Conservation (phyloP, 495 filamentous ascomycete species). For the Umbilicaria muhlenbergii region DNA sequence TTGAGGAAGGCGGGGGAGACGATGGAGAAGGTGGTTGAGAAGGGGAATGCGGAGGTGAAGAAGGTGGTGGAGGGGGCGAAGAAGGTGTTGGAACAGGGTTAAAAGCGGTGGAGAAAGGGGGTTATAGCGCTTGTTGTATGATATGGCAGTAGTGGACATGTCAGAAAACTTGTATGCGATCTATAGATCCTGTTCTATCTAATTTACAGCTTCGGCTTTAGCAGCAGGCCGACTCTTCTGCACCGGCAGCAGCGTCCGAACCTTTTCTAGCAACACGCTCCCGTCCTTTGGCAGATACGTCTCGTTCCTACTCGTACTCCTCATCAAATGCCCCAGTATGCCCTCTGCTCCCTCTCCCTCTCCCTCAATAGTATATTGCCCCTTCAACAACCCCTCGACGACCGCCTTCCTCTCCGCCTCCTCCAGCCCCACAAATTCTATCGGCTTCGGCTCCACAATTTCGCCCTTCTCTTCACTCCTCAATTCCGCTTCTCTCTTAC, state of each 20-base stretch:
- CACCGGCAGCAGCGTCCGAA: conserved; percentile 17
- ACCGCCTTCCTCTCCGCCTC: conserved; percentile 43
- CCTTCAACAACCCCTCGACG: conserved; percentile 56
- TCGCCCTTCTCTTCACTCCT: conserved; percentile 27
- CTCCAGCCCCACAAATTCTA: conserved; percentile 30
- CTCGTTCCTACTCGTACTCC: conserved; percentile 27
- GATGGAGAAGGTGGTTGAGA: conserved; percentile 14
- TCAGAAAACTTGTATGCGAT: conserved; percentile 7
- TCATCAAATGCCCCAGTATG: conserved; percentile 21
- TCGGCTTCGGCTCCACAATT: conserved; percentile 19
- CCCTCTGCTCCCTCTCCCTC: conserved; percentile 8
- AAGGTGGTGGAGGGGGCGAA: conserved; percentile 10
- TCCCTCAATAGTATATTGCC: conserved; percentile 17
- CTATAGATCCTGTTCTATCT: conserved; percentile 12
- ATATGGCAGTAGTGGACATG: conserved; percentile 6
- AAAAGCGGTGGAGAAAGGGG: conserved; percentile 5
- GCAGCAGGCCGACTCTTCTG: not conserved
- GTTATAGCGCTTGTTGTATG: conserved; percentile 5
- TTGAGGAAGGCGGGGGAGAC: conserved; percentile 11
- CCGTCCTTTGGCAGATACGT: conserved; percentile 29
- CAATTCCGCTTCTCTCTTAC: conserved; percentile 24
- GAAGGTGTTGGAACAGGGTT: conserved; percentile 16
- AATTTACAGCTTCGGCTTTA: too few species aligned
- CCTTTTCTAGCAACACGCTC: conserved; percentile 25
- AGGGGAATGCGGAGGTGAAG: conserved; percentile 5